A percentile compares a stretch with the other conserved stretches of the same genome.
These are phyloP conservation scores for Euphorbia celastroides DNA, from an alignment of 441 rosid species.

Conservation along the genomic window DNA sequence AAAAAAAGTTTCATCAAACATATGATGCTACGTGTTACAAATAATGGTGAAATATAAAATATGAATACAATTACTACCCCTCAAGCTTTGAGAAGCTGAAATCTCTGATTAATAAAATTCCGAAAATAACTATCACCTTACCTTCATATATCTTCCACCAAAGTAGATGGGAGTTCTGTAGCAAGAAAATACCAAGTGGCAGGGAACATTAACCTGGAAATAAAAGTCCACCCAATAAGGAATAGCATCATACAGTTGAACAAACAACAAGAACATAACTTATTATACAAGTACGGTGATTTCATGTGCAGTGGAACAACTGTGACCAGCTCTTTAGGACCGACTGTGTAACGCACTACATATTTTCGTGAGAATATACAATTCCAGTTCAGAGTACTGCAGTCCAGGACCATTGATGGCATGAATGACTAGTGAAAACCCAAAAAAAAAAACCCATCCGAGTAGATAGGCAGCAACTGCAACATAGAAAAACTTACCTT, in stretches of 20 bases:
- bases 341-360: not conserved
- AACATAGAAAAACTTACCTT: slow-evolving; percentile 39
- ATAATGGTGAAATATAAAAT: too few relatives aligned
- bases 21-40: not conserved
- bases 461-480: not conserved
- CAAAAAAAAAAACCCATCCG: not conserved
- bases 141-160: slow-evolving; percentile 94
- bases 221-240: slow-evolving; percentile 13
- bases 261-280: not conserved
- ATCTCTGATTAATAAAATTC: not conserved
- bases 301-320: not conserved
- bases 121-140: slow-evolving; percentile 24
- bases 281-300: not conserved
- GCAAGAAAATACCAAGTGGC: slow-evolving; percentile 53
- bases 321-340: not conserved
- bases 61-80: too few relatives aligned
- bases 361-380: slow-evolving; percentile 4
- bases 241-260: slow-evolving; percentile 9
- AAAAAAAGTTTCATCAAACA: not conserved
- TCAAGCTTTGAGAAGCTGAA: too few relatives aligned
- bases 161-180: slow-evolving; percentile 63
- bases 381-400: not conserved
- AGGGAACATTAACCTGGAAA: slow-evolving; percentile 61
- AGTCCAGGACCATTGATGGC: slow-evolving; percentile 15
- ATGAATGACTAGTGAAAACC: not conserved